Evolutionary conservation across 306 rosid species (phyloP), one percentile per base, ranked within the genome.

Genomic region (Neltuma alba): DNA sequence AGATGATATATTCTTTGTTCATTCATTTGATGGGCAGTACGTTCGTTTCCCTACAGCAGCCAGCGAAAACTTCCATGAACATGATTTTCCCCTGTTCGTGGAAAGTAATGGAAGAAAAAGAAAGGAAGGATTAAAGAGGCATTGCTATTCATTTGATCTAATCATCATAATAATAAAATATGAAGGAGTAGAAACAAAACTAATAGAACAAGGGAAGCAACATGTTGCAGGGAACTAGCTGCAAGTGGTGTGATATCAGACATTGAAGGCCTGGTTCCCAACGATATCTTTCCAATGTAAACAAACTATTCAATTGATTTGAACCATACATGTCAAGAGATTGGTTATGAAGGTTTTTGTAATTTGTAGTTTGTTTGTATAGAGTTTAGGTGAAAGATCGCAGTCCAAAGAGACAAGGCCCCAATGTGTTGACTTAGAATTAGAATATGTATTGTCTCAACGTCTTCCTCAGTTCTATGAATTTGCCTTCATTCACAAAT

Each of bases 401-500:
- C 28, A 36, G 70, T 65, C 70, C 30, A 36, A 20, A 65, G 70
- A 37, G 45, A 34, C 27, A 64, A 65, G 70, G 30, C 45, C 70
- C 10, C 28, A 36, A 65, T 15, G 16, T 42, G 20, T 6, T 6
- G 45, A 36, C 45, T 36, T 20, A 4, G 28, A 36, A 36, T n/a
- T 20, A 34, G 42, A 64, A 64, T 4, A 34, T 36, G 11, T 15
- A 7, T 3, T 63, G 69, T 18, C 69, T 27, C 69, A 33, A 33
- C 33, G 2, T 25, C 64, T 16, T 25, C 64, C 64, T 10, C 70
- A 16, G 13, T 63, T 63, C 69, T 63, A 33, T 63, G 69, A 64
- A 64, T 33, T 30, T 63, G 69, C 42, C 69, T 31, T 3, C 69
- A 16, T 64, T 25, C 16, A 27, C 16, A 25, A 12, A 58, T 58